Conservation (phyloP, 768 basidiomycete species). For the Tephrocybe sp. region DNA sequence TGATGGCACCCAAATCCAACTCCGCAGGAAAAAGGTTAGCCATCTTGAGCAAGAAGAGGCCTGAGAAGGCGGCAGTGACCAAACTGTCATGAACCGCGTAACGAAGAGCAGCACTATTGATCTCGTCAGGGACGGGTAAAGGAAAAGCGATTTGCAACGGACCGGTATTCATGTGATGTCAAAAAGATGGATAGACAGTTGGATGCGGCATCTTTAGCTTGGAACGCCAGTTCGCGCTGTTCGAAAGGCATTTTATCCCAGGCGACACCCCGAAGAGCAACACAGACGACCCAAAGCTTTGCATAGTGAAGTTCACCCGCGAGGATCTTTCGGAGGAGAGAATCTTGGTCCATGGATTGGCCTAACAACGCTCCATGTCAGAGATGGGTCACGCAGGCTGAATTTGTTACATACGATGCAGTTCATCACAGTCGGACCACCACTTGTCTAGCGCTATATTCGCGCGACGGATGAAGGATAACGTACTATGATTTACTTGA, state of each 20-base stretch:
- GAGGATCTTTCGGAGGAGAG: constrained; percentile 82
- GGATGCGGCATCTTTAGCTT: constrained; percentile 90
- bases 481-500: constrained; percentile 79
- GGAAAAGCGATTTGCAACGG: constrained; percentile 34
- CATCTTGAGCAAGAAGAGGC: constrained; percentile 91
- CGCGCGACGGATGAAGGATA: constrained; percentile 85
- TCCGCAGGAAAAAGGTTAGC: constrained; percentile 89
- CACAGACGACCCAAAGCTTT: constrained; percentile 92
- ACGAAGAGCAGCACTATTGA: constrained; percentile 72
- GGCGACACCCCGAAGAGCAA: constrained; percentile 84
- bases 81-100: constrained; percentile 94
- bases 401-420: constrained; percentile 59
- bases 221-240: constrained; percentile 91
- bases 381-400: constrained; percentile 5
- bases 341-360: constrained; percentile 80
- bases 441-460: constrained; percentile 86
- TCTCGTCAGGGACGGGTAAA: neutral
- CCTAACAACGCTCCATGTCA: constrained; percentile 34
- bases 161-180: constrained; percentile 79
- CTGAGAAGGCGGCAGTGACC: constrained; percentile 89
- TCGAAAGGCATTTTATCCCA: constrained; percentile 98
- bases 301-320: constrained; percentile 89
- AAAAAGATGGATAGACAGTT: constrained; percentile 84
- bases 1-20: constrained; percentile 73
- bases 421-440: constrained; percentile 85